Percentiles rank a stretch among this genome's conserved stretches.
Evolutionary conservation across 805 yeast species (phyloP).

Genomic region (Metschnikowia aberdeeniae): DNA sequence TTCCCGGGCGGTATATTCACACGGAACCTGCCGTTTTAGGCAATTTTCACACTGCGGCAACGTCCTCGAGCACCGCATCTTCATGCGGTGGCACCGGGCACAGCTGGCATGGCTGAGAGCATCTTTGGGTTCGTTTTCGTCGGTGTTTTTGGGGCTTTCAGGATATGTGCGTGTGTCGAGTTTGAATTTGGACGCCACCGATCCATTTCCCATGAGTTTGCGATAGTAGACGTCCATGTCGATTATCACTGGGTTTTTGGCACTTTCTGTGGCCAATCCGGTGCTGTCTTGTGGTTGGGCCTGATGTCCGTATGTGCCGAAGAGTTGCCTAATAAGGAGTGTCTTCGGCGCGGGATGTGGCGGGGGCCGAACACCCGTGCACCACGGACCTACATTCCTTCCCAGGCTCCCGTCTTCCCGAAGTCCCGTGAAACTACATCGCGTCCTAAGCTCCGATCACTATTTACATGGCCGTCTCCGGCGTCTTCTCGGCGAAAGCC

Average conservation of each 20-base stretch:
- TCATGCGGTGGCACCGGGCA: slow-evolving; percentile 1
- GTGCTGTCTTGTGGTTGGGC: not conserved
- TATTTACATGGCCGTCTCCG: slow-evolving; percentile 1
- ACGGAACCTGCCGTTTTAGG: not conserved
- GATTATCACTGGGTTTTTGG: too few species aligned
- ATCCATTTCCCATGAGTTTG: slow-evolving; percentile 38
- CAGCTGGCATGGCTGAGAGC: not conserved
- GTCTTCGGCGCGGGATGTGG: not conserved
- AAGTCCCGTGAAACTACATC: too few species aligned
- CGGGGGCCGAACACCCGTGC: not conserved
- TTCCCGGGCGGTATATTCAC: not conserved
- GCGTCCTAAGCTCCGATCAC: not conserved
- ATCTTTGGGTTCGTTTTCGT: not conserved
- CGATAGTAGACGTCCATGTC: slow-evolving; percentile 35
- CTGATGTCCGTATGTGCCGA: slow-evolving; percentile 1
- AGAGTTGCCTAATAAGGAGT: slow-evolving; percentile 4
- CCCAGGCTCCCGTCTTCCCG: too few species aligned
- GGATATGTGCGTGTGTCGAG: slow-evolving; percentile 10
- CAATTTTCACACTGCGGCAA: slow-evolving; percentile 3
- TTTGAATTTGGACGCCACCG: slow-evolving; percentile 35
- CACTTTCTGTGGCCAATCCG: too few species aligned
- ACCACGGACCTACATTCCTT: too few species aligned
- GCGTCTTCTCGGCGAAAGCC: slow-evolving; percentile 28
- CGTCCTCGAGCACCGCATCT: slow-evolving; percentile 1
- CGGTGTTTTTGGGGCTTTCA: not conserved